Percentiles rank a stretch among this genome's conserved stretches.
These are phyloP conservation scores for Lachnellula willkommii DNA, from an alignment of 2,329 filamentous ascomycete species.

Conservation along the genomic window DNA sequence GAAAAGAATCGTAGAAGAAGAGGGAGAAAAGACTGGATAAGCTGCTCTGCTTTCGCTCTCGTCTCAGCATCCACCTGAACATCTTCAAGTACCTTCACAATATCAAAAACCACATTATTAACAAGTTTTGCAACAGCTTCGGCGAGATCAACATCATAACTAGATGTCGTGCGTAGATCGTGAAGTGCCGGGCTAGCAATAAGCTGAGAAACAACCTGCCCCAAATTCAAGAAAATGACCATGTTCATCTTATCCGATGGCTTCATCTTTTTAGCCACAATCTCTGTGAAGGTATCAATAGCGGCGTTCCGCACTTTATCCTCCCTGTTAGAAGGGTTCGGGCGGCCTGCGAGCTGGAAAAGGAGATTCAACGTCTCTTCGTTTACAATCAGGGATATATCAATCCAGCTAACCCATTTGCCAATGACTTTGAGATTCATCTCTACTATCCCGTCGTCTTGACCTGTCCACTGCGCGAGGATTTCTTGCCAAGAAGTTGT, in stretches of 20 bases:
- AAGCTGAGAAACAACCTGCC: conserved; percentile 78
- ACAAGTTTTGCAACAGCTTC: conserved; percentile 94
- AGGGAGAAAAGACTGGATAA: conserved; percentile 78
- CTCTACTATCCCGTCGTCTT: conserved; percentile 70
- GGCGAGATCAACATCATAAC: conserved; percentile 92
- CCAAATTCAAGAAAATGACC: conserved; percentile 84
- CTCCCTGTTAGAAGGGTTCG: conserved; percentile 53
- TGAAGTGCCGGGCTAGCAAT: conserved; percentile 75
- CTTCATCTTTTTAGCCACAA: conserved; percentile 97
- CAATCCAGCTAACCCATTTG: conserved; percentile 98
- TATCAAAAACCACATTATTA: conserved; percentile 81
- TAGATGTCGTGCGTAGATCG: conserved; percentile 71
- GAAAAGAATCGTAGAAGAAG: conserved; percentile 90
- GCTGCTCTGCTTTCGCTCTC: conserved; percentile 69
- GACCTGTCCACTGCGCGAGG: conserved; percentile 62
- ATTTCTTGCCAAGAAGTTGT: conserved; percentile 89
- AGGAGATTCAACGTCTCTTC: conserved; percentile 79
- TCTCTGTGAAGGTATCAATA: conserved; percentile 92
- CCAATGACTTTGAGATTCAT: conserved; percentile 87
- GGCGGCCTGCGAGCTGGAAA: conserved; percentile 79
- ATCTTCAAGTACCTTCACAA: conserved; percentile 80
- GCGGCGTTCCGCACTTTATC: conserved; percentile 85
- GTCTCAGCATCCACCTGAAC: conserved; percentile 54
- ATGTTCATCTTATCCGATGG: conserved; percentile 88
- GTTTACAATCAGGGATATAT: conserved; percentile 90